Percentiles rank a stretch among this genome's conserved stretches.
phyloP scores from a whole-genome alignment of 192 early-diverging fungal species.

The Coemansia sp. region DNA sequence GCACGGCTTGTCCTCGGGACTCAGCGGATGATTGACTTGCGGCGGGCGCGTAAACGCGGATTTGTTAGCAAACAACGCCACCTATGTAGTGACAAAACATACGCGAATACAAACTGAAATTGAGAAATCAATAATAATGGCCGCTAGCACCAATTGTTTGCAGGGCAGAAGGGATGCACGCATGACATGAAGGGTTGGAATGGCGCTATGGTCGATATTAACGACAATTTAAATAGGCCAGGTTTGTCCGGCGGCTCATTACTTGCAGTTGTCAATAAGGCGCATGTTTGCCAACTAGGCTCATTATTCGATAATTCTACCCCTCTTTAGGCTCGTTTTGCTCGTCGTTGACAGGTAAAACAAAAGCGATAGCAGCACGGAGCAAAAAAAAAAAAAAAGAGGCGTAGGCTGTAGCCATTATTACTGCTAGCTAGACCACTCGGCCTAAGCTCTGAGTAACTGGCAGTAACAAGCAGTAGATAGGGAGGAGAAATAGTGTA shows the following conservation, averaged over 20 bases:
- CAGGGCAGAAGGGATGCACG: slow-evolving; percentile 6
- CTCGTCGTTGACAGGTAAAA: not conserved
- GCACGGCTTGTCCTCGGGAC: not conserved
- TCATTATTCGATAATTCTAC: not conserved
- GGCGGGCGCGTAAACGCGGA: slow-evolving; percentile 2
- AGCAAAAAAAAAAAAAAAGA: not conserved
- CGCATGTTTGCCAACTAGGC: not conserved
- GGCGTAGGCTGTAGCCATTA: not conserved
- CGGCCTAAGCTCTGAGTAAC: not conserved
- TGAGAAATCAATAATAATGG: not conserved
- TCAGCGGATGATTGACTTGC: not conserved
- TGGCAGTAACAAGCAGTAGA: not conserved
- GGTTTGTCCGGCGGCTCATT: slow-evolving; percentile 9
- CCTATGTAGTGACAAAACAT: slow-evolving; percentile 23
- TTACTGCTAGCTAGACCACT: not conserved
- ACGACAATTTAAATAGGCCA: slow-evolving; percentile 8
- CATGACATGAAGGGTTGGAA: not conserved
- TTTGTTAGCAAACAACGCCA: slow-evolving; percentile 26
- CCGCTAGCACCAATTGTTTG: slow-evolving; percentile 14
- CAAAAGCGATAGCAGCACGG: not conserved
- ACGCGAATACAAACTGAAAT: not conserved
- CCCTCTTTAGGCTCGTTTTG: not conserved
- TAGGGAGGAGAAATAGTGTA: not conserved
- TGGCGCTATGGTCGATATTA: slow-evolving; percentile 5
- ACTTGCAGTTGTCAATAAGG: slow-evolving; percentile 1